Base-by-base conservation (phyloP, 495 filamentous ascomycete genomes). In the Daldinia grandis region DNA sequence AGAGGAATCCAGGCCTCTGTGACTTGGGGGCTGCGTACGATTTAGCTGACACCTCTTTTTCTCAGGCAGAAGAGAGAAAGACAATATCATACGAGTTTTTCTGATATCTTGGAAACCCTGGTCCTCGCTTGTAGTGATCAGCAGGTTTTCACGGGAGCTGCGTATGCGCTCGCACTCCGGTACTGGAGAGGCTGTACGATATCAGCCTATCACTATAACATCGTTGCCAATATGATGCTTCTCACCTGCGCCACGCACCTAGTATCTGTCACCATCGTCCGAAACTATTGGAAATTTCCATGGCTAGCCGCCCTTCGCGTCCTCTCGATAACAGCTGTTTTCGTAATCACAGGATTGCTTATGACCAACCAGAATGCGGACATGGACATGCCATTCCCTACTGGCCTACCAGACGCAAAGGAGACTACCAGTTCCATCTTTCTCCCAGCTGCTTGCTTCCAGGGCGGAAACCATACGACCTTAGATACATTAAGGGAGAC, bases 121-220 rank as follows among this genome's bases (percentile, higher is more conserved):
- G 66, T 81, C 50, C 56, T 81, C 37, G 66, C 71, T 28, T 81
- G 78, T 54, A 79, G 76, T 28, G 80, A 81, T 63, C 79, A 81
- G 58, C 78, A 81, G 57, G 55, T 81, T 30, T 78, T 81, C 66
- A 81, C 80, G 0, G 78, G 78, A 12, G 76, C 66, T 4, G 78
- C 80, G 4, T 80, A 78, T 31, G 74, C 78, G 35, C 55, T 81
- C 38, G 76, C 79, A 17, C 62, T 80, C 44, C 75, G 76, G 15
- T 81, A 76, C 44, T 68, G 59, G 62, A 56, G 38, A 35, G 80
- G 78, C 7, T 81, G 80, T 63, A 74, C 71, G 21, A 72, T 81
- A 58, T 78, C 77, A n/a, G 76, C 78, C 3, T 81, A 81, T 56
- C 80, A 81, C 64, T 81, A 81, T 67, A 74, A 81, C 24, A 71